These are phyloP conservation scores for Termitomyces eurrhizus DNA, from an alignment of 768 basidiomycete species.

Conservation along the genomic window DNA sequence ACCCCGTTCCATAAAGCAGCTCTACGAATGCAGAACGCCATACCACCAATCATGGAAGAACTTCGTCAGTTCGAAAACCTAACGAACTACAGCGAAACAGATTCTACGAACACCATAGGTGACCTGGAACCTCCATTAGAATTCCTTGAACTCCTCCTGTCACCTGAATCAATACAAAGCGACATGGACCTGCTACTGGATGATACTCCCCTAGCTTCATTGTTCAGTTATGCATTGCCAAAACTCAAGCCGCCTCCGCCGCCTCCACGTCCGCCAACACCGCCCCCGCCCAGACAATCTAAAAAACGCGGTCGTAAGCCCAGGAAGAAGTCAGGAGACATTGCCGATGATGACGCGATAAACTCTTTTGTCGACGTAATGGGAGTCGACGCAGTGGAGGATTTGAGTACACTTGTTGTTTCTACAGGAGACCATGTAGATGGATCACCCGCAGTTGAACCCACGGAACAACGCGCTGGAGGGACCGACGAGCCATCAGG, in stretches of 20 bases:
- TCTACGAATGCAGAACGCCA: constrained; percentile 45
- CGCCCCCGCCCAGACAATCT: constrained; percentile 35
- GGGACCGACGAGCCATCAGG: not conserved
- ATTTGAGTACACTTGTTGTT: not conserved
- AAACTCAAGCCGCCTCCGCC: constrained; percentile 59
- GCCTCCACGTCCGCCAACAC: constrained; percentile 40
- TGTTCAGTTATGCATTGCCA: constrained; percentile 68
- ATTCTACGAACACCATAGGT: constrained; percentile 38
- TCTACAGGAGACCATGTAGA: constrained; percentile 17
- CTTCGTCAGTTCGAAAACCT: constrained; percentile 25
- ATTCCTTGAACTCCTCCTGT: constrained; percentile 52
- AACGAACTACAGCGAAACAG: not conserved
- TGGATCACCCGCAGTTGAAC: not conserved
- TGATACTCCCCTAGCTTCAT: constrained; percentile 55
- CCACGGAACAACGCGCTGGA: constrained; percentile 5
- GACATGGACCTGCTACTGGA: constrained; percentile 52
- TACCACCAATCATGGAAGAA: constrained; percentile 37
- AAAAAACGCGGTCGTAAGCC: constrained; percentile 38
- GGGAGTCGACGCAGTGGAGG: not conserved
- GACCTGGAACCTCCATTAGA: constrained; percentile 71
- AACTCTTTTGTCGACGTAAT: not conserved
- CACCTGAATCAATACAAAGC: constrained; percentile 47
- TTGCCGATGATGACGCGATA: not conserved
- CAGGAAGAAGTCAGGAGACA: constrained; percentile 20
- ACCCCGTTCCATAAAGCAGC: constrained; percentile 71